A percentile compares a stretch with the other conserved stretches of the same genome.
These are phyloP conservation scores for Epichloe glyceriae DNA, from an alignment of 2,329 filamentous ascomycete species.

Conservation along the genomic window DNA sequence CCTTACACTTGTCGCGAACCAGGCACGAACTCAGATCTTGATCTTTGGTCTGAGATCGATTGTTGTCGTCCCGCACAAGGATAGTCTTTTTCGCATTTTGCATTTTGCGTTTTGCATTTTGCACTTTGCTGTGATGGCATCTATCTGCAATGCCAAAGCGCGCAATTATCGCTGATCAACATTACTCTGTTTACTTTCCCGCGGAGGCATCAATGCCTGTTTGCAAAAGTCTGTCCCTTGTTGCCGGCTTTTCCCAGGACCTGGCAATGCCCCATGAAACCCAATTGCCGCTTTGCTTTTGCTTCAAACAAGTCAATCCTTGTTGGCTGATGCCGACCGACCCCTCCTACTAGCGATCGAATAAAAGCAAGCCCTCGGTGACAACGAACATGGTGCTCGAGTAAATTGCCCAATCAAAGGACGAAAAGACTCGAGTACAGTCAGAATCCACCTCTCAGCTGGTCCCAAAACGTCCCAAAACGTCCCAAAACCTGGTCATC, in stretches of 20 bases:
- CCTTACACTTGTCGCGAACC: not conserved
- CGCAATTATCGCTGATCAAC: not conserved
- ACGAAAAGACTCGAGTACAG: not conserved
- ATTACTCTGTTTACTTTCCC: constrained; percentile 1
- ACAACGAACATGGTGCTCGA: constrained; percentile 2
- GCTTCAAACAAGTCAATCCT: not conserved
- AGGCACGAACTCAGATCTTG: constrained; percentile 1
- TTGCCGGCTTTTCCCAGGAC: not conserved
- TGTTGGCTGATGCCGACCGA: not conserved
- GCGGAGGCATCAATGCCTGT: not conserved
- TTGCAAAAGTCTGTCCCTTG: not conserved
- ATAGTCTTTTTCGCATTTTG: not conserved
- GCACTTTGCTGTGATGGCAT: not conserved
- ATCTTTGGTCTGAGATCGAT: constrained; percentile 1
- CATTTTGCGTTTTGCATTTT: too few species aligned
- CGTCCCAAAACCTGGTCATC: not conserved
- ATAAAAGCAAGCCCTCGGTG: constrained; percentile 1
- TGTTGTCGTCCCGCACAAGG: not conserved
- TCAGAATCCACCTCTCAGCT: constrained; percentile 1
- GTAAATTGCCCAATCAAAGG: not conserved
- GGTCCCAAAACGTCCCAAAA: not conserved
- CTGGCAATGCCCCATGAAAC: not conserved
- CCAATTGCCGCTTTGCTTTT: not conserved
- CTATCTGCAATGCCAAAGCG: not conserved
- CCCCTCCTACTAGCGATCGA: not conserved